Evolutionary conservation across 805 yeast species (phyloP), one percentile per base, ranked within the genome.

Genomic region (Torulaspora quercuum): DNA sequence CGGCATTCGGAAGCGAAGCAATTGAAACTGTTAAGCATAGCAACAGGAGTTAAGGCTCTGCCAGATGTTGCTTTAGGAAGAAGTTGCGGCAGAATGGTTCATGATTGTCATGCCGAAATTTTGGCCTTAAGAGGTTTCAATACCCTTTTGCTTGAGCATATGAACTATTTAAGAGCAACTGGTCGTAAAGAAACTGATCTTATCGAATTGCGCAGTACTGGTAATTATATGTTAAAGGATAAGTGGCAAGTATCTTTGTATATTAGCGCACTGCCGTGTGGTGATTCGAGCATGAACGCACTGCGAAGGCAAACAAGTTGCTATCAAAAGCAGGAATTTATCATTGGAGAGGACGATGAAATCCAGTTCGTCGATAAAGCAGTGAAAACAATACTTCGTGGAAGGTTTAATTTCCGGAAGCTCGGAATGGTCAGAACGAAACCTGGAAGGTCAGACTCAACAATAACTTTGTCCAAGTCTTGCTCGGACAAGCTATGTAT

Each of bases 41-140:
- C 88, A 0, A 86, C 97, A 0, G 98, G 98, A 0, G 83, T 87
- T 33, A 92, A 92, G 54, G 73, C 86, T 0, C 50, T 73, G 12
- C 89, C 97, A 1, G 75, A 80, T 48, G 55, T 46, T 1, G 52
- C 46, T 2, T 57, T 82, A 0, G 37, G 63, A 2, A 43, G 55
- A 3, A 62, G 64, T 32, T 39, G 64, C 0, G 97, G 97, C 0
- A 53, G 57, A 11, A 57, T 87, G 6, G 65, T 90, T 0, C 97
- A 90, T 52, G 97, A 90, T 58, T 67, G 80, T 57, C 98, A 90
- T 63, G 97, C 97, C 0, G 98, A 90, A 53, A 73, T 88, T 1
- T 61, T 92, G 10, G 75, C 82, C 0, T 39, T 89, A 0, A 62
- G 97, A 17, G 74, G 78, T 1, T 77, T 90, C 53, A 89, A 89